Evolutionary conservation across 116 monocot species (phyloP), one percentile per base, ranked within the genome.

Genomic region (Trichopus zeylanicus): DNA sequence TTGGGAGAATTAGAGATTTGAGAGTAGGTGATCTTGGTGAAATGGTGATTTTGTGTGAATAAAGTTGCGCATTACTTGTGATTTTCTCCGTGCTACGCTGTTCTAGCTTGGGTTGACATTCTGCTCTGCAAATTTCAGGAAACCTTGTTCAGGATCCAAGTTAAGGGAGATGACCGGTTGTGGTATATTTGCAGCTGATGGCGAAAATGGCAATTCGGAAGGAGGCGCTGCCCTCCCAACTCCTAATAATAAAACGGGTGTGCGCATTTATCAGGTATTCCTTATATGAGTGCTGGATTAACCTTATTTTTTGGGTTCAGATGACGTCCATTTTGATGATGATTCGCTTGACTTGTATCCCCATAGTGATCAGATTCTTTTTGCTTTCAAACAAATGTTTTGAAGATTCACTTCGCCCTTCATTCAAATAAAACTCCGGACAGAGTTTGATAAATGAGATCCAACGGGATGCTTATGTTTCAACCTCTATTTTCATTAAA

Each of bases 91-190:
- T 29, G 18, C 42, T 42, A 18, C 42, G 11, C 29, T 51, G 13
- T n/a, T 54, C 54, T 64, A 31, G 27, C 27, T 28, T 31, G 31
- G 18, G n/a, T 42, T 42, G 42, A 42, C 13, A 15, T 42, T 0
- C 13, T 42, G 4, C 55, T 34, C 29, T 67, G 16, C 2, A 25
- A 29, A 19, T 57, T 59, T 7, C 70, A 80, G 83, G 77, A 88
- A 80, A 57, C 76, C 67, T 29, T 83, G 79, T 32, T 88, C 88
- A 28, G 71, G 77, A 27, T 67, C 66, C 0, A 88, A 88, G 51
- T 53, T 73, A n/a, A 79, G 59, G 57, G 88, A 88, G 66, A 83
- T 88, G 63, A 83, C 79, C 12, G 88, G 88, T n/a, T 83, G 88
- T 63, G 80, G 88, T 57, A 88, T 88, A 15, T 88, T 88, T 83